Conservation (phyloP, 805 yeast species). For the Zygosaccharomyces rouxii region DNA sequence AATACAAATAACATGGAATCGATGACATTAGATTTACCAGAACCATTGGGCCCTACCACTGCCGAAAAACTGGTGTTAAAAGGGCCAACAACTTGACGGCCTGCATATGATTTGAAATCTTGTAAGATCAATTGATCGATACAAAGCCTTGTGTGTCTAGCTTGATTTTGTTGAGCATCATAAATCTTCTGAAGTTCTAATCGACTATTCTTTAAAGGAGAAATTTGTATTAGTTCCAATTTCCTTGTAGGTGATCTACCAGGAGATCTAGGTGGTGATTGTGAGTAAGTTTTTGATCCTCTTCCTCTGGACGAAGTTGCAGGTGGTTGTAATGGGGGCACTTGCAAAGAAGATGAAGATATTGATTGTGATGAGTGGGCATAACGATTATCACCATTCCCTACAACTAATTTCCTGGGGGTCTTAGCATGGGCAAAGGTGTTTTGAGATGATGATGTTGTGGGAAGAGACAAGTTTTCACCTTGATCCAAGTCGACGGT, state of each 20-base stretch:
- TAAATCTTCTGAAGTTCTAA: slow-evolving; percentile 30
- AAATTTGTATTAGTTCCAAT: slow-evolving; percentile 40
- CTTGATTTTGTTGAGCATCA: slow-evolving; percentile 31
- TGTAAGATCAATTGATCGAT: slow-evolving; percentile 69
- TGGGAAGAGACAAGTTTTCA: slow-evolving; percentile 9
- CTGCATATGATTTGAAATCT: slow-evolving; percentile 95
- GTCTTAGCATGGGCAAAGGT: slow-evolving; percentile 14
- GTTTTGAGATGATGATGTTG: slow-evolving; percentile 5
- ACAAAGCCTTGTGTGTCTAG: slow-evolving; percentile 54
- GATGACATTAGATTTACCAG: slow-evolving; percentile 96
- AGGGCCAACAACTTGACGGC: slow-evolving; percentile 89
- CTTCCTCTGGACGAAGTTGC: slow-evolving; percentile 36
- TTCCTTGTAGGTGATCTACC: slow-evolving; percentile 38
- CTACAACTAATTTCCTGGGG: slow-evolving; percentile 29
- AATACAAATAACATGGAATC: slow-evolving; percentile 94
- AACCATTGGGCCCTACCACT: slow-evolving; percentile 97
- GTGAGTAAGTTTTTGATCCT: slow-evolving; percentile 28
- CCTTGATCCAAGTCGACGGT: slow-evolving; percentile 2
- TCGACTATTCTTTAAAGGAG: slow-evolving; percentile 38
- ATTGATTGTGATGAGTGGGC: slow-evolving; percentile 25
- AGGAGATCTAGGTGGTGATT: slow-evolving; percentile 35
- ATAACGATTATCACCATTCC: slow-evolving; percentile 21
- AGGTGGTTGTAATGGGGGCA: slow-evolving; percentile 33
- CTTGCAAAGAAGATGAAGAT: slow-evolving; percentile 25
- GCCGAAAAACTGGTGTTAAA: slow-evolving; percentile 92